Conservation (phyloP, 1,284 basidiomycete genomes). For the Caloboletus inedulis region DNA sequence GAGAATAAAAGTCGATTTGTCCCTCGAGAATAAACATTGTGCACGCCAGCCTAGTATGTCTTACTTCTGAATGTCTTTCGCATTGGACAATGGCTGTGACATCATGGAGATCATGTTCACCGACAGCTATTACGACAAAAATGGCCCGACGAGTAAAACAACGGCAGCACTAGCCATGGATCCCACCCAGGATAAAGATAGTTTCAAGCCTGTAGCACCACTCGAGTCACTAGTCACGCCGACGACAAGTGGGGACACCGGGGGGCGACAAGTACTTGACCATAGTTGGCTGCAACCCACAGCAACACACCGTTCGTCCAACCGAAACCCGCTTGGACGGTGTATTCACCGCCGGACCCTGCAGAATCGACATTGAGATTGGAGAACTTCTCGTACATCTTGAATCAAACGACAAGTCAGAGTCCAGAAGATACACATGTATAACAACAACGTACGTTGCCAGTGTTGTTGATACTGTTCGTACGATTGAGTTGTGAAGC, state of each 20-base stretch:
- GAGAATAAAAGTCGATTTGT: no score
- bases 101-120: background rate
- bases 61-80: background rate
- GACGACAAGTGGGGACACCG: slow-evolving; percentile 56
- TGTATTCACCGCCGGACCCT: slow-evolving; percentile 84
- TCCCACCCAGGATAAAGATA: background rate
- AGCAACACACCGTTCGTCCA: slow-evolving; percentile 88
- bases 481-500: slow-evolving; percentile 73
- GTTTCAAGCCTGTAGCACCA: slow-evolving; percentile 1
- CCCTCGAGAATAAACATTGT: no score
- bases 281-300: slow-evolving; percentile 74
- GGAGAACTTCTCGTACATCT: slow-evolving; percentile 93
- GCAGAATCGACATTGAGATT: slow-evolving; percentile 77
- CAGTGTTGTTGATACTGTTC: slow-evolving; percentile 62
- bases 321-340: slow-evolving; percentile 79
- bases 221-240: background rate
- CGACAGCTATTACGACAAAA: background rate
- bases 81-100: background rate
- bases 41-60: no score
- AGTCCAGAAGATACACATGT: background rate
- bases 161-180: background rate
- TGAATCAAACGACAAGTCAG: background rate
- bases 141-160: slow-evolving; percentile 2
- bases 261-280: slow-evolving; percentile 59
- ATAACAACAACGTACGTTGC: slow-evolving; percentile 52